A percentile compares a stretch with the other conserved stretches of the same genome.
phyloP scores from a whole-genome alignment of 495 filamentous ascomycete genomes.

The Delitschia confertaspora region DNA sequence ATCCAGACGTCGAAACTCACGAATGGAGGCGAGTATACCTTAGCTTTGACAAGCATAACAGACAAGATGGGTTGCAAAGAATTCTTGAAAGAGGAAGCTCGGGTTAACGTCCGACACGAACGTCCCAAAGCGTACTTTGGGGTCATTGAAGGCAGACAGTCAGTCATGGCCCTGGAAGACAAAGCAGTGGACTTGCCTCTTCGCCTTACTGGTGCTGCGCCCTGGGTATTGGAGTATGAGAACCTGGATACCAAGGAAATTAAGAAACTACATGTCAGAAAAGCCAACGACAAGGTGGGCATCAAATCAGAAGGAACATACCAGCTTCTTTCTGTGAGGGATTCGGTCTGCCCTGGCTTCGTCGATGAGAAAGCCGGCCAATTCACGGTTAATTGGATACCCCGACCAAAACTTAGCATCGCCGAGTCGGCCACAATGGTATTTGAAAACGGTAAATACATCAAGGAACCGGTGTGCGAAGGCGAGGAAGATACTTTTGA shows the following conservation, averaged over 20 bases:
- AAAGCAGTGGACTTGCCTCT: slow-evolving; percentile 65
- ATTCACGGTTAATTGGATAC: slow-evolving; percentile 78
- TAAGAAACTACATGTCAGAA: slow-evolving; percentile 36
- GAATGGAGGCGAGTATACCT: slow-evolving; percentile 77
- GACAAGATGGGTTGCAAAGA: slow-evolving; percentile 81
- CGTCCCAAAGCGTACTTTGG: slow-evolving; percentile 79
- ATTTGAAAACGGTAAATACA: slow-evolving; percentile 41
- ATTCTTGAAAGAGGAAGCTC: slow-evolving; percentile 67
- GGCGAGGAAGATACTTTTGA: slow-evolving; percentile 86
- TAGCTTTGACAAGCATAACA: slow-evolving; percentile 73
- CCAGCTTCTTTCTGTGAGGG: slow-evolving; percentile 64
- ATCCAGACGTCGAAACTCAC: slow-evolving; percentile 65
- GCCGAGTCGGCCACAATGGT: slow-evolving; percentile 48
- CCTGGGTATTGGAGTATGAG: slow-evolving; percentile 67
- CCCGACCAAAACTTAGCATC: slow-evolving; percentile 63
- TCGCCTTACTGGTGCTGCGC: slow-evolving; percentile 69
- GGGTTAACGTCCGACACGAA: slow-evolving; percentile 77
- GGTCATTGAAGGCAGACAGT: slow-evolving; percentile 64
- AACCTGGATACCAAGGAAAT: slow-evolving; percentile 11
- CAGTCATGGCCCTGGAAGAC: slow-evolving; percentile 64
- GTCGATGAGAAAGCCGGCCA: slow-evolving; percentile 60
- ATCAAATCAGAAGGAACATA: slow-evolving; percentile 63
- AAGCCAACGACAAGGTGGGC: slow-evolving; percentile 61
- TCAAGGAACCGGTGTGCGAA: slow-evolving; percentile 80
- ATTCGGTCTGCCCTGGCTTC: slow-evolving; percentile 68